Evolutionary conservation across 2,329 filamentous ascomycete genomes (phyloP).

Genomic region (Aureobasidium musti): DNA sequence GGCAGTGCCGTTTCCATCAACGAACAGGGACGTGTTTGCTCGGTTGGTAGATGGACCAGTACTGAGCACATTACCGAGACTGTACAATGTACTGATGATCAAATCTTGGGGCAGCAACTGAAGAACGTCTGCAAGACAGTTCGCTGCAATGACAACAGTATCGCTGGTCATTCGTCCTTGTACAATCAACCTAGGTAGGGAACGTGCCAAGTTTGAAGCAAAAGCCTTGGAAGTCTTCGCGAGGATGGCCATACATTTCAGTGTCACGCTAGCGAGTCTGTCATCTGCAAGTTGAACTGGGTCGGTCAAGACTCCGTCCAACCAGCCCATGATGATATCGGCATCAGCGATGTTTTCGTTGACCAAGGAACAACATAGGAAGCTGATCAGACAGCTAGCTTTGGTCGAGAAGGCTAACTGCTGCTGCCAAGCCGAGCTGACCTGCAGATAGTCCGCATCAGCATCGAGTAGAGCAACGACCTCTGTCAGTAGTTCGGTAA

Average conservation of each 20-base stretch:
- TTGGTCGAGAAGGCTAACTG: slow-evolving; percentile 83
- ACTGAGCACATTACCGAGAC: slow-evolving; percentile 91
- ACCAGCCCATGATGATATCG: slow-evolving; percentile 78
- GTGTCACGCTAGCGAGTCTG: slow-evolving; percentile 71
- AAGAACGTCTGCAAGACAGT: slow-evolving; percentile 78
- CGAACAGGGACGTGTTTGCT: slow-evolving; percentile 48
- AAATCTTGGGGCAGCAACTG: slow-evolving; percentile 85
- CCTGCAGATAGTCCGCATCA: slow-evolving; percentile 82
- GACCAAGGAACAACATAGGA: slow-evolving; percentile 79
- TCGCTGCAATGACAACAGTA: slow-evolving; percentile 76
- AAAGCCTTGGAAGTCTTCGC: slow-evolving; percentile 72
- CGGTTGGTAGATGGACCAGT: slow-evolving; percentile 61
- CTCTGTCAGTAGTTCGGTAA: slow-evolving; percentile 73
- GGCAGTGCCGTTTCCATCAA: slow-evolving; percentile 50
- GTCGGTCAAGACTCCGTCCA: slow-evolving; percentile 80
- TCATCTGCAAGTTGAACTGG: slow-evolving; percentile 79
- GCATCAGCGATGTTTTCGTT: slow-evolving; percentile 79
- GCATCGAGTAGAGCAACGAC: slow-evolving; percentile 87
- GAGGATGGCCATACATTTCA: slow-evolving; percentile 80
- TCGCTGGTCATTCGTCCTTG: slow-evolving; percentile 71
- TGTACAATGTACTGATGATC: slow-evolving; percentile 92
- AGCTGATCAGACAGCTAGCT: slow-evolving; percentile 76
- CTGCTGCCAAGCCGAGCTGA: slow-evolving; percentile 85
- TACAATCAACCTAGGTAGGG: slow-evolving; percentile 83
- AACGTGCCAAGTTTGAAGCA: slow-evolving; percentile 73